Evolutionary conservation across 352 stramenopile species (phyloP).

Genomic region (Blastocystis sp.): DNA sequence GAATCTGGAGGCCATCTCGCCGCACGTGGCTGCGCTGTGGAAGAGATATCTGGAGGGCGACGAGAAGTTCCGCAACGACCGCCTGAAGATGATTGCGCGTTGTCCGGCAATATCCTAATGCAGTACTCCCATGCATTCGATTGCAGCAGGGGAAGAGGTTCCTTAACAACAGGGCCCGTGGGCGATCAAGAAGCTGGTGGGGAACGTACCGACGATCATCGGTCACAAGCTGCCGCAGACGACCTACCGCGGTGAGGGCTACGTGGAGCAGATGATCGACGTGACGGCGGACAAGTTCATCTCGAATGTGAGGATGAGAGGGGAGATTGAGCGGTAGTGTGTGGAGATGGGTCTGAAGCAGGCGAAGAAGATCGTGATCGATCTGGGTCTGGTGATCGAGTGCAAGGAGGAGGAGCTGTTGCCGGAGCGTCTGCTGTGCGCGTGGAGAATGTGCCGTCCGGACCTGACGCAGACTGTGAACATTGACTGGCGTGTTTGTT

Average conservation of each 20-base stretch:
- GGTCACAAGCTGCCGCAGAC: conserved; percentile 49
- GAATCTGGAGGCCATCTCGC: conserved; percentile 19
- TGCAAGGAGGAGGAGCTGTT: conserved; percentile 54
- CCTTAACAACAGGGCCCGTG: conserved; percentile 23
- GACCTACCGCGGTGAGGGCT: conserved; percentile 30
- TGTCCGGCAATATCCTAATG: conserved; percentile 12
- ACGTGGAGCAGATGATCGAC: conserved; percentile 46
- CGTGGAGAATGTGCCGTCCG: conserved; percentile 9
- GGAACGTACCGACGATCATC: conserved; percentile 45
- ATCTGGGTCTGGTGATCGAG: conserved; percentile 54
- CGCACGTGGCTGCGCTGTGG: conserved; percentile 20
- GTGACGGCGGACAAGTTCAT: conserved; percentile 57
- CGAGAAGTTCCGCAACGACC: conserved; percentile 26
- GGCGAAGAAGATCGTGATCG: conserved; percentile 51
- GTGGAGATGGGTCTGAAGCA: conserved; percentile 36
- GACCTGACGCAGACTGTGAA: conserved; percentile 31
- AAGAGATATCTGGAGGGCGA: conserved; percentile 32
- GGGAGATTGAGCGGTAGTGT: background rate
- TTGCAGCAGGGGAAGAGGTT: background rate
- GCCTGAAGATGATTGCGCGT: conserved; percentile 52
- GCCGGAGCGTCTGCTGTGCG: conserved; percentile 33
- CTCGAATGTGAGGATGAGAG: background rate
- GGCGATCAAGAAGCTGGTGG: conserved; percentile 16
- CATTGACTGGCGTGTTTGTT: conserved; percentile 15
- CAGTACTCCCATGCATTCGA: no score